Percentiles rank a stretch among this genome's conserved stretches.
Evolutionary conservation across 2,329 filamentous ascomycete species (phyloP).

Genomic region (Chaetomium olivaceum): DNA sequence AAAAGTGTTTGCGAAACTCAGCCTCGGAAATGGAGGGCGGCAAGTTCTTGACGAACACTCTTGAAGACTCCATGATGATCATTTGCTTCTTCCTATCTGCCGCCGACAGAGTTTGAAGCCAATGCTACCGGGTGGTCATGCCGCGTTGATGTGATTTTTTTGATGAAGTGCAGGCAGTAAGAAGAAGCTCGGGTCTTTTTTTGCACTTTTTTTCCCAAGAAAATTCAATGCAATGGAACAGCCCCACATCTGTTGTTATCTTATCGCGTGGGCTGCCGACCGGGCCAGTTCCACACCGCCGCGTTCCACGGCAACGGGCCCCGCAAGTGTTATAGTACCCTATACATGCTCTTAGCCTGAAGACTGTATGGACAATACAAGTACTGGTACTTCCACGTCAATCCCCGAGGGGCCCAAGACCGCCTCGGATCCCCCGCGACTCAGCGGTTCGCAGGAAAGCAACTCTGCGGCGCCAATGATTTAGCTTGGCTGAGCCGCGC

Average conservation of each 20-base stretch:
- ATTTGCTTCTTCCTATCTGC: conserved; percentile 26
- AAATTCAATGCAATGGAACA: conserved; percentile 18
- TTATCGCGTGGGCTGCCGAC: conserved; percentile 22
- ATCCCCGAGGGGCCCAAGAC: not conserved
- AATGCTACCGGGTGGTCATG: conserved; percentile 30
- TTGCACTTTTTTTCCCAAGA: conserved; percentile 11
- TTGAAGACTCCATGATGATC: conserved; percentile 58
- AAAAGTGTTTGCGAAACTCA: conserved; percentile 87
- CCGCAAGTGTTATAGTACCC: not conserved
- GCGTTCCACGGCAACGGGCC: not conserved
- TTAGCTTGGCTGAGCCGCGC: conserved; percentile 15
- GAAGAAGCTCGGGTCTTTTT: conserved; percentile 9
- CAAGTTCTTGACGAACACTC: conserved; percentile 76
- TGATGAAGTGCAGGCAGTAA: not conserved
- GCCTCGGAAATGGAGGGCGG: conserved; percentile 83
- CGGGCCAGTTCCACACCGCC: not conserved
- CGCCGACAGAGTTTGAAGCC: conserved; percentile 25
- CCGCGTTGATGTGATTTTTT: conserved; percentile 11
- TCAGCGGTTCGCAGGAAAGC: conserved; percentile 12
- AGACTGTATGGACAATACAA: not conserved
- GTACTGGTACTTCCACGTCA: not conserved
- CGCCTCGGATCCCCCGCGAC: not conserved
- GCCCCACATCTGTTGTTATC: conserved; percentile 24
- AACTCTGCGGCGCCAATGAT: conserved; percentile 23
- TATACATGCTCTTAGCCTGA: too few relatives aligned